Evolutionary conservation across 2,329 filamentous ascomycete species (phyloP).

Genomic region (Pezicula carpinea): DNA sequence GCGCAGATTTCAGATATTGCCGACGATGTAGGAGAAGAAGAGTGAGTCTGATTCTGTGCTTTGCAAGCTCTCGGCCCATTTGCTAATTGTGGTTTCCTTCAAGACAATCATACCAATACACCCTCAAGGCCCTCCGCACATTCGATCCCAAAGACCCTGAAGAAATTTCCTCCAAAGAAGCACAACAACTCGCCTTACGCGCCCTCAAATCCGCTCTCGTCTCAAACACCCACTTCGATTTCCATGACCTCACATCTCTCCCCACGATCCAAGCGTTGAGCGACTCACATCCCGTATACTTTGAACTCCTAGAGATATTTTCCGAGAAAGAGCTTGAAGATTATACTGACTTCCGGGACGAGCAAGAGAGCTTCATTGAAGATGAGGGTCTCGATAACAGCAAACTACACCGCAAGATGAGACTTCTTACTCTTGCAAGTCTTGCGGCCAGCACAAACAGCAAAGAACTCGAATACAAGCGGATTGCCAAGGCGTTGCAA

Average conservation of each 20-base stretch:
- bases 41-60: constrained; percentile 45
- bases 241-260: constrained; percentile 65
- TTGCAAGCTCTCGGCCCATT: neutral
- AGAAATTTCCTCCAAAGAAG: constrained; percentile 54
- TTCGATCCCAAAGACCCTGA: constrained; percentile 52
- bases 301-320: constrained; percentile 92
- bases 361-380: constrained; percentile 82
- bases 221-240: constrained; percentile 64
- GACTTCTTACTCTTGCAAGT: constrained; percentile 86
- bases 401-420: constrained; percentile 88
- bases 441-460: constrained; percentile 78
- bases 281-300: constrained; percentile 78
- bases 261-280: constrained; percentile 81
- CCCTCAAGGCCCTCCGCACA: constrained; percentile 56
- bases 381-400: constrained; percentile 67
- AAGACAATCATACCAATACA: constrained; percentile 61
- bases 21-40: constrained; percentile 69
- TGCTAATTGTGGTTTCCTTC: constrained; percentile 22
- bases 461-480: constrained; percentile 82
- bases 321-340: constrained; percentile 91
- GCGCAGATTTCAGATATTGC: constrained; percentile 79
- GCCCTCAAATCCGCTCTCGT: constrained; percentile 64
- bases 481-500: constrained; percentile 80
- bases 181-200: constrained; percentile 58
- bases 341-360: constrained; percentile 91